Evolutionary conservation across 805 yeast genomes (phyloP).

Genomic region (Candida ulmi): DNA sequence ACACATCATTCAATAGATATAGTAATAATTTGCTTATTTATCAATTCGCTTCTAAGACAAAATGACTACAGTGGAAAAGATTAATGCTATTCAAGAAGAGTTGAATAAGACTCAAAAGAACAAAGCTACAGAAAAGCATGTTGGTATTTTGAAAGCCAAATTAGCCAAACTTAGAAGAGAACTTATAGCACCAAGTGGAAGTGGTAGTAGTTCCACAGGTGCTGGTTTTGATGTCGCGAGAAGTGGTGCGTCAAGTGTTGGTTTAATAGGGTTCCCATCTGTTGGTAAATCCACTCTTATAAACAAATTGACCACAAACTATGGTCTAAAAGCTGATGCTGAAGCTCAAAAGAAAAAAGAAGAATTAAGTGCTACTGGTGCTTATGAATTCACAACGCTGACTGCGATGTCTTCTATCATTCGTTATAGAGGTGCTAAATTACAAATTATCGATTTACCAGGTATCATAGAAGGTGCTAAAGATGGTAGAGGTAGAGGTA

Average conservation of each 20-base stretch:
- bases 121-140: conserved; percentile 94
- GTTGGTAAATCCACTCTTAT: conserved; percentile 82
- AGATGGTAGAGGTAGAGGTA: conserved; percentile 90
- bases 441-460: conserved; percentile 91
- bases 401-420: conserved; percentile 98
- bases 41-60: not conserved
- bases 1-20: too few relatives aligned
- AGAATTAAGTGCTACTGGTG: conserved; percentile 81
- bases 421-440: conserved; percentile 93
- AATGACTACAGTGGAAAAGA: conserved; percentile 24
- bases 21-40: too few relatives aligned
- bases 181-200: conserved; percentile 63
- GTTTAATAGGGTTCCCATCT: conserved; percentile 97
- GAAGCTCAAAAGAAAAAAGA: not conserved
- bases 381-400: conserved; percentile 93
- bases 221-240: conserved; percentile 97
- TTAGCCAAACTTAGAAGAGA: conserved; percentile 94
- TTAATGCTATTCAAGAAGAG: conserved; percentile 81
- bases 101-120: conserved; percentile 98
- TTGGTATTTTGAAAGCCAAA: conserved; percentile 96
- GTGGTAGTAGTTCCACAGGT: conserved; percentile 89
- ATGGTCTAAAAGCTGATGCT: conserved; percentile 20
- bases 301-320: conserved; percentile 88
- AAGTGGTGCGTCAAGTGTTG: conserved; percentile 96
- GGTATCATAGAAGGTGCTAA: conserved; percentile 91